These are phyloP conservation scores for Mortierella sp. DNA, from an alignment of 371 early-diverging fungal genomes.

Conservation along the genomic window DNA sequence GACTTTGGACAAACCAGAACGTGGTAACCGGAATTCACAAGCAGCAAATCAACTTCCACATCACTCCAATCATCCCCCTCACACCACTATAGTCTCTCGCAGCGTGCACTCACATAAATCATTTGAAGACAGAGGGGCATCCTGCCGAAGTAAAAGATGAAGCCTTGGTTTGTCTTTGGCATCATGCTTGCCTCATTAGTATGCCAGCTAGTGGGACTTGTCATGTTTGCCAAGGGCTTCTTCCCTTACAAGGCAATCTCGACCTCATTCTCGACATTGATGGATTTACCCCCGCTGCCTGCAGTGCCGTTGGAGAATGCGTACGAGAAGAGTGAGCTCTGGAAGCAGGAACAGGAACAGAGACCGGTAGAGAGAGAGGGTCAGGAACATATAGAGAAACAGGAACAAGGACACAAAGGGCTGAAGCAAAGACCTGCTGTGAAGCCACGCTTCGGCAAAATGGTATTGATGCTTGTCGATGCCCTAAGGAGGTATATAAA, in stretches of 20 bases:
- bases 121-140: no score
- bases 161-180: slow-evolving; percentile 30
- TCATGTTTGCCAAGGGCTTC: slow-evolving; percentile 77
- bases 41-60: no score
- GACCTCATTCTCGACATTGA: slow-evolving; percentile 65
- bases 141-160: no score
- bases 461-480: slow-evolving; percentile 85
- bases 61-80: no score
- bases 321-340: no score
- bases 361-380: not conserved
- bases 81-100: no score
- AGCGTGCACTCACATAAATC: no score
- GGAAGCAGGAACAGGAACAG: no score
- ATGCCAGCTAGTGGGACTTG: slow-evolving; percentile 71
- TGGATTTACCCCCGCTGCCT: slow-evolving; percentile 55
- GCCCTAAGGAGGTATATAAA: slow-evolving; percentile 75
- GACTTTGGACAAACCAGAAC: no score
- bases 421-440: slow-evolving; percentile 2
- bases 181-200: slow-evolving; percentile 37
- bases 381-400: not conserved
- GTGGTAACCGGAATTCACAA: no score
- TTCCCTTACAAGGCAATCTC: slow-evolving; percentile 82
- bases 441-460: slow-evolving; percentile 71
- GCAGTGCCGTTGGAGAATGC: no score
- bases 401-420: not conserved